Evolutionary conservation across 139 green algal species (phyloP).

Genomic region (Tetraselmis striata): DNA sequence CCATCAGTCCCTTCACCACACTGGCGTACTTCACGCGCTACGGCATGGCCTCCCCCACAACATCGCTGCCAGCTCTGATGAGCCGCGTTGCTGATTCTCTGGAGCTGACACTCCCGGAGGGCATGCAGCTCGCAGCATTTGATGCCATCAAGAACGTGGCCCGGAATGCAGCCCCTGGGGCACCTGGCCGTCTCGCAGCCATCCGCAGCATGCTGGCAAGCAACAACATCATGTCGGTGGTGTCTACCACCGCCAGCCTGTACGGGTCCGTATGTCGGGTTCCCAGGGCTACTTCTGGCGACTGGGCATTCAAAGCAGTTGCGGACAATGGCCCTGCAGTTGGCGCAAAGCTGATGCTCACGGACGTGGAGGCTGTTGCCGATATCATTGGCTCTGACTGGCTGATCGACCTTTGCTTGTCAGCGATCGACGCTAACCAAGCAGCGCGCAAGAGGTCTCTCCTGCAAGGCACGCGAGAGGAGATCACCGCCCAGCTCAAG

Average conservation of each 20-base stretch:
- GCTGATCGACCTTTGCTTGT: neutral
- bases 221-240: neutral
- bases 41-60: neutral
- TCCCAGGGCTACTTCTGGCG: neutral
- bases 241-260: neutral
- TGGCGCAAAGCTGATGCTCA: neutral
- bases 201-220: neutral
- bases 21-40: neutral
- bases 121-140: neutral
- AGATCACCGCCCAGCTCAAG: neutral
- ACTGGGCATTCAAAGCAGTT: neutral
- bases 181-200: neutral
- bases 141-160: neutral
- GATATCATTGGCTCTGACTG: neutral
- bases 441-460: neutral
- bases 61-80: no score
- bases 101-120: neutral
- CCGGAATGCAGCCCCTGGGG: neutral
- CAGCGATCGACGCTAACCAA: neutral
- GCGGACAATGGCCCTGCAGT: neutral
- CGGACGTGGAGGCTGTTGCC: neutral
- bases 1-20: neutral
- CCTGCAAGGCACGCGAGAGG: neutral
- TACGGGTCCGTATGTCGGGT: neutral
- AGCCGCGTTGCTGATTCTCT: neutral